Conservation (phyloP, 371 early-diverging fungal species). For the Syncephalastrum contaminatum region DNA sequence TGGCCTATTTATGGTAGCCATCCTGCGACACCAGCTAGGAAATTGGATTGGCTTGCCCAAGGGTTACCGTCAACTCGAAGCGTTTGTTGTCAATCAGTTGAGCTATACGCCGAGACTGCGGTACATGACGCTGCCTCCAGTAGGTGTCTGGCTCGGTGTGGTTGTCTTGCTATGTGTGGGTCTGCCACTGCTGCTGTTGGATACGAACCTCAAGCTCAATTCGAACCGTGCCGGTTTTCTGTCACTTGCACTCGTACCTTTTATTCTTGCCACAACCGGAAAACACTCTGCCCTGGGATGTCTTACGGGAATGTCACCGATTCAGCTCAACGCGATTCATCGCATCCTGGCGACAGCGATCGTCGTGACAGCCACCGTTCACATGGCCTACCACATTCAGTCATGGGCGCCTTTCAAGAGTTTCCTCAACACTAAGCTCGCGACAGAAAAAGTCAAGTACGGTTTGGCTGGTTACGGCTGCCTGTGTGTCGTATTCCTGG, state of each 20-base stretch:
- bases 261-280: slow-evolving; percentile 56
- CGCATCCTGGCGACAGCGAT: slow-evolving; percentile 47
- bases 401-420: slow-evolving; percentile 49
- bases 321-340: slow-evolving; percentile 52
- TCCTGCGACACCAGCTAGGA: slow-evolving; percentile 11
- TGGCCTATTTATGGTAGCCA: slow-evolving; percentile 15
- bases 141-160: slow-evolving; percentile 45
- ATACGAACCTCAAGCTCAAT: slow-evolving; percentile 47
- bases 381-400: slow-evolving; percentile 48
- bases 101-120: slow-evolving; percentile 39
- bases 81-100: slow-evolving; percentile 43
- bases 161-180: slow-evolving; percentile 38
- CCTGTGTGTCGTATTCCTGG: slow-evolving; percentile 48
- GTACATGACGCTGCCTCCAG: slow-evolving; percentile 31
- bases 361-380: slow-evolving; percentile 49
- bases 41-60: background rate
- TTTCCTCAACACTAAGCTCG: slow-evolving; percentile 37
- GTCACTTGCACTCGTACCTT: slow-evolving; percentile 51
- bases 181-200: slow-evolving; percentile 38
- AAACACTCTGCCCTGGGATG: slow-evolving; percentile 53
- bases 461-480: slow-evolving; percentile 54
- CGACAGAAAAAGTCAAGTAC: slow-evolving; percentile 45
- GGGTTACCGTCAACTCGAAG: slow-evolving; percentile 22
- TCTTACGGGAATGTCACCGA: slow-evolving; percentile 55
- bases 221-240: slow-evolving; percentile 63